Conservation (phyloP, 148 eudicot genomes). For the Hydrangea macrophylla region DNA sequence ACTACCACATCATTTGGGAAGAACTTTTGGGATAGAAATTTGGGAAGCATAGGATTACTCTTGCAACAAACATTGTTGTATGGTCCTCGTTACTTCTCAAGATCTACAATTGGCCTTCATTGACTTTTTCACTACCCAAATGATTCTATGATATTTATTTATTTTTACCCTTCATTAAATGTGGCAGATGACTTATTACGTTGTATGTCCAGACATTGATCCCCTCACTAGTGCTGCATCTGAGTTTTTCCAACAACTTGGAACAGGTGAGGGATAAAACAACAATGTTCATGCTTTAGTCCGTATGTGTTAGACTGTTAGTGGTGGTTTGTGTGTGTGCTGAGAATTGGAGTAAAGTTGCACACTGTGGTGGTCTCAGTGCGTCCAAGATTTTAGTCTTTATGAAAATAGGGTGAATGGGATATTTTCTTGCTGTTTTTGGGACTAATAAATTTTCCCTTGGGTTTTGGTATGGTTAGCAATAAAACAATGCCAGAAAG, state of each 20-base stretch:
- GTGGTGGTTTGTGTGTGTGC: not conserved
- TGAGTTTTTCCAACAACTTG: conserved; percentile 92
- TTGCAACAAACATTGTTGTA: conserved; percentile 2
- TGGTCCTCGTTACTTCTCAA: not conserved
- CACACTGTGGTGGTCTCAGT: not conserved
- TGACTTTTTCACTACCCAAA: conserved; percentile 3
- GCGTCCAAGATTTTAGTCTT: not conserved
- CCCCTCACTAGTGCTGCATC: conserved; percentile 75
- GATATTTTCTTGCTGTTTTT: not conserved
- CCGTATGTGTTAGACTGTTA: not conserved
- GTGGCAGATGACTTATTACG: conserved; percentile 85
- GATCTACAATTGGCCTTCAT: not conserved
- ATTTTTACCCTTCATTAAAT: conserved; percentile 10
- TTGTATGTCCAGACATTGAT: conserved; percentile 88
- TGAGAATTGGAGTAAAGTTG: not conserved
- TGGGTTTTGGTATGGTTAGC: no score
- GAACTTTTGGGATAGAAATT: no score
- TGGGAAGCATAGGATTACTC: no score
- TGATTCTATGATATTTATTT: not conserved
- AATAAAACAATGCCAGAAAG: no score
- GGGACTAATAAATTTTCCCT: no score
- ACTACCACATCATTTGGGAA: no score
- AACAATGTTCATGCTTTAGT: not conserved
- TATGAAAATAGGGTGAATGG: not conserved
- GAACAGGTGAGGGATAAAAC: conserved; percentile 59